Evolutionary conservation across 2,329 filamentous ascomycete species (phyloP), one percentile per base, ranked within the genome.

Genomic region (Coniochaeta hoffmannii): DNA sequence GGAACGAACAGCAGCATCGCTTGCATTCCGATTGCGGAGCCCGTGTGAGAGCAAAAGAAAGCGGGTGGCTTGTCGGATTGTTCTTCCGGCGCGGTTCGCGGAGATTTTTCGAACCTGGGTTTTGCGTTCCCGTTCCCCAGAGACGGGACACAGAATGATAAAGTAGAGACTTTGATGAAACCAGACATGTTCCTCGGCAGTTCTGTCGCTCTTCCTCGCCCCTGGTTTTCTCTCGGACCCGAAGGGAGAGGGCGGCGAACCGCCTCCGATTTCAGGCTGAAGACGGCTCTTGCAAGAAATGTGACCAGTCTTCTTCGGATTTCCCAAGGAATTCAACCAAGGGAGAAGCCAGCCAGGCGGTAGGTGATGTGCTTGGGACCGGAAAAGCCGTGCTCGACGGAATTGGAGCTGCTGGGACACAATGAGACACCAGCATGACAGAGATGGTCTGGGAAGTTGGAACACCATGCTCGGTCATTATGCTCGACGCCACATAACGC

Each of bases 161-260:
- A n/a, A 46, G 41, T 28, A 46, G 41, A 28, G 41, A 28, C 41
- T 46, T n/a, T 28, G 41, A 46, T 46, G 41, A 46, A 46, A 46
- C 41, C 41, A n/a, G 14, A 46, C 41, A 19, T 46, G 41, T 46
- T 46, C 41, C 41, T 46, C 41, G 41, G 41, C 41, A 46, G 41
- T 46, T 46, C 41, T 26, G 41, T 46, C 41, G 41, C 26, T 46
- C 24, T 22, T 22, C 8, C 2, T 46, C 22, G 24, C 12, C 24
- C 41, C 41, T 46, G 41, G 41, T 28, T 46, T 28, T 46, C 41
- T 46, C 41, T 46, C 41, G 41, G 41, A 46, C 41, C 41, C 41
- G 41, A 46, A 28, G 41, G 19, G 15, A 46, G 41, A 46, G 41
- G 7, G 19, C 19, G 19, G 41, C 24, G 41, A 46, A 46, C 41